phyloP scores from a whole-genome alignment of 495 filamentous ascomycete genomes.

The Xylaria bambusicola region DNA sequence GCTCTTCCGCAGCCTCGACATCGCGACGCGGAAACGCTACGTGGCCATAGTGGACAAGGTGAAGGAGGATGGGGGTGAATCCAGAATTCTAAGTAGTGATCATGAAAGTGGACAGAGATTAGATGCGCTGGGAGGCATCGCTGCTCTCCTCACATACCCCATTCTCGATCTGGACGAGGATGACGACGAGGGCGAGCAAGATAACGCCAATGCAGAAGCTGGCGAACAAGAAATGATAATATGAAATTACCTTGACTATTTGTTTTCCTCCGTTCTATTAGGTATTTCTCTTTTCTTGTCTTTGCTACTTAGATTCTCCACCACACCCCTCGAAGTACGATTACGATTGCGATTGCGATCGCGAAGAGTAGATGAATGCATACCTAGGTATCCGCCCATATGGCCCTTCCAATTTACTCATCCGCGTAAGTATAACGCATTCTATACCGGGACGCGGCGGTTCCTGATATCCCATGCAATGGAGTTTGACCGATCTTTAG shows the following conservation, averaged over 20 bases:
- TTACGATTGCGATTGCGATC: no score
- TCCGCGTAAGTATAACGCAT: no score
- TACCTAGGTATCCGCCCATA: no score
- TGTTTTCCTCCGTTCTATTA: no score
- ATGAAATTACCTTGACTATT: slow-evolving; percentile 31
- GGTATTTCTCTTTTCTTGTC: no score
- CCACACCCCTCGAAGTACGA: no score
- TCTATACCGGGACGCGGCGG: no score
- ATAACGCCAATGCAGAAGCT: slow-evolving; percentile 23
- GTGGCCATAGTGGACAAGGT: slow-evolving; percentile 89
- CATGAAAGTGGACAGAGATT: slow-evolving; percentile 92
- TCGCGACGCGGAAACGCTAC: slow-evolving; percentile 77
- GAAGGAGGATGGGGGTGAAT: slow-evolving; percentile 85
- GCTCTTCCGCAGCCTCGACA: slow-evolving; percentile 80
- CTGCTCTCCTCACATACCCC: slow-evolving; percentile 88
- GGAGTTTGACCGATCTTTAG: no score
- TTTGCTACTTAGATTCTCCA: not conserved
- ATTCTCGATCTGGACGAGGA: slow-evolving; percentile 72
- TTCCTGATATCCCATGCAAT: no score
- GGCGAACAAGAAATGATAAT: slow-evolving; percentile 36
- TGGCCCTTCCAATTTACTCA: no score
- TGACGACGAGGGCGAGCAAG: slow-evolving; percentile 56
- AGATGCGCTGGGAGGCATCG: slow-evolving; percentile 83
- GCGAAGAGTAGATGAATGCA: not conserved
- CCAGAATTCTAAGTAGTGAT: slow-evolving; percentile 82